Evolutionary conservation across 495 filamentous ascomycete genomes (phyloP), one percentile per base, ranked within the genome.

Genomic region (Daldinia caldariorum): DNA sequence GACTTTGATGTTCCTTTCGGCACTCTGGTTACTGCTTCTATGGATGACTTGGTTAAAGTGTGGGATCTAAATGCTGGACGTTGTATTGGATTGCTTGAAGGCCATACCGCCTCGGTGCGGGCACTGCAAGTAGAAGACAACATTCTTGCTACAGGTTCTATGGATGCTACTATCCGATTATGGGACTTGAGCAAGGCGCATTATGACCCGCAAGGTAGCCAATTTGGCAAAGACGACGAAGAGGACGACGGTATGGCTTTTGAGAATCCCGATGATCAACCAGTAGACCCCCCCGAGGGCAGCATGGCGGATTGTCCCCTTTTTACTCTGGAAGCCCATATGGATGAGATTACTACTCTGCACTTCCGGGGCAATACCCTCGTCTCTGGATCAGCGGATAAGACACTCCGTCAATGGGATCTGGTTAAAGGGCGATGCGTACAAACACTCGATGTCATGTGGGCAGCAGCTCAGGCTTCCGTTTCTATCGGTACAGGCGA

Each of bases 321-420:
- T 18, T 94, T 93, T 78, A 90, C 92, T 0, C 86, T 99, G 35
- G 89, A 93, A 76, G 90, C 95, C 0, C 95, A 99, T 76, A 88
- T 99, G 9, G 95, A 91, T 58, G 95, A 97, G 79, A 91, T 99
- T 71, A 98, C 95, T 3, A 95, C 96, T 20, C 84, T 99, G 39
- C 89, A 97, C 77, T 96, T 99, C 80, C 84, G 87, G 59, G 91
- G 90, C 29, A 87, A 97, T 73, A 94, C 93, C 0, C 86, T 99
- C 16, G 91, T 99, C 12, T 99, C 95, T 4, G 95, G 95, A 13
- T 98, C 95, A 4, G 90, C 96, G 6, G 95, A 99, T 79, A 99
- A 99, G 83, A 99, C 95, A 3, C 80, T 99, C 45, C 88, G 95
- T 50, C 95, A 99, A 79, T 99, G 95, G 95, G 95, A 99, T 85